phyloP scores from a whole-genome alignment of 306 rosid genomes.

The Citrullus colocynthis region DNA sequence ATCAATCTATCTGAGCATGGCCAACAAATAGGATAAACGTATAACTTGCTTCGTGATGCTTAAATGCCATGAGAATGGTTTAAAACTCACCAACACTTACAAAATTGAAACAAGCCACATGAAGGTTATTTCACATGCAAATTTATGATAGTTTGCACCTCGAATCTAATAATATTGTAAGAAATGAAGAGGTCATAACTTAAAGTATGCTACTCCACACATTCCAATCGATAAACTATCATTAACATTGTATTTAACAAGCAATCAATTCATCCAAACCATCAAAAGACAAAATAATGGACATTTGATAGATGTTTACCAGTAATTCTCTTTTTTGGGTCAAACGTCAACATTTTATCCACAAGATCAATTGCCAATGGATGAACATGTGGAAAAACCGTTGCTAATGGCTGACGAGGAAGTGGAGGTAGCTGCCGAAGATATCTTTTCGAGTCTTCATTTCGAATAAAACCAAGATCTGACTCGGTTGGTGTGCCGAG shows the following conservation, averaged over 20 bases:
- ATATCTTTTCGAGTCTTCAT: slow-evolving; percentile 78
- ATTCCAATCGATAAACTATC: neutral
- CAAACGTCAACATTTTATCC: slow-evolving; percentile 85
- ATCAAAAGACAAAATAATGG: neutral
- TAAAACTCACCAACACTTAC: neutral
- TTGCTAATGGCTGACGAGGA: slow-evolving; percentile 71
- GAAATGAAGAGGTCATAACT: neutral
- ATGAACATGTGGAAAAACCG: slow-evolving; percentile 75
- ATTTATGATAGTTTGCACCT: neutral
- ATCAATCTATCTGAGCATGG: too few relatives aligned
- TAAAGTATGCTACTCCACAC: neutral
- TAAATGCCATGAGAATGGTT: neutral
- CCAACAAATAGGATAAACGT: neutral
- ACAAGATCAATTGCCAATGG: slow-evolving; percentile 77
- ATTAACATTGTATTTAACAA: neutral
- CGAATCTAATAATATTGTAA: neutral
- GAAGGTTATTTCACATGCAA: neutral
- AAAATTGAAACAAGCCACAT: neutral
- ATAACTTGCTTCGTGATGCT: neutral
- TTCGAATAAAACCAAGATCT: slow-evolving; percentile 65
- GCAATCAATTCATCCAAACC: neutral
- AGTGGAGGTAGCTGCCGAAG: slow-evolving; percentile 60
- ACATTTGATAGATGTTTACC: slow-evolving; percentile 24
- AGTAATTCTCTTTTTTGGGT: slow-evolving; percentile 81
- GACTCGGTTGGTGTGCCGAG: slow-evolving; percentile 96